Percentiles rank a stretch among this genome's conserved stretches.
Conservation (phyloP, 371 early-diverging fungal species). For the Syncephalastrum sp. region DNA sequence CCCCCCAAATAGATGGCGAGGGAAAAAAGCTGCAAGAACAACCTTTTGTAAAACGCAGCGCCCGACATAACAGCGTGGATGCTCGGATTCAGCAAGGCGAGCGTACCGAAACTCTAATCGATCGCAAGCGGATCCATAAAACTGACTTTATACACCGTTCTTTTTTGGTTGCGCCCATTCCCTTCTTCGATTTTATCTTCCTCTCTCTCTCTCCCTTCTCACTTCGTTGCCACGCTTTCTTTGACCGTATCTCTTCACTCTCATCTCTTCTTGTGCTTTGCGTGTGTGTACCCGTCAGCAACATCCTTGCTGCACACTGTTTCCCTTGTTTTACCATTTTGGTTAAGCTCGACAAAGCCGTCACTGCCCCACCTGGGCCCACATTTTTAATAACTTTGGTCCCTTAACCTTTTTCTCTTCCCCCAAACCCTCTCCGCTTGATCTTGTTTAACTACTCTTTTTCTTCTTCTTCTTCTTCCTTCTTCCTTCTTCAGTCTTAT, state of each 20-base stretch:
- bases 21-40: too few relatives aligned
- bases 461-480: constrained; percentile 17
- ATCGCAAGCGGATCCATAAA: constrained; percentile 11
- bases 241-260: not conserved
- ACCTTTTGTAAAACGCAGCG: too few relatives aligned
- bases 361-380: constrained; percentile 3
- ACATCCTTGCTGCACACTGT: not conserved
- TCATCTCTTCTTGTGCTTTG: too few relatives aligned
- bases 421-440: not conserved
- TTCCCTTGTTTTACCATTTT: constrained; percentile 13
- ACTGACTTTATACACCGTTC: not conserved
- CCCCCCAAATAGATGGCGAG: too few relatives aligned
- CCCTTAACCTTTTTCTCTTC: constrained; percentile 3
- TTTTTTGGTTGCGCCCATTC: constrained; percentile 3
- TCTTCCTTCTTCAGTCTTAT: constrained; percentile 5
- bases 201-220: constrained; percentile 8
- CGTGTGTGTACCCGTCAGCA: too few relatives aligned
- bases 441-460: constrained; percentile 9
- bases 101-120: constrained; percentile 26
- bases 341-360: constrained; percentile 10
- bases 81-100: too few relatives aligned
- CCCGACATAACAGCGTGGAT: too few relatives aligned
- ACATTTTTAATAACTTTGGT: constrained; percentile 7
- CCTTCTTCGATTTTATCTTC: constrained; percentile 9
- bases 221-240: constrained; percentile 2